Base-by-base conservation (phyloP, 768 basidiomycete species). In the Tephrocybe sp. region DNA sequence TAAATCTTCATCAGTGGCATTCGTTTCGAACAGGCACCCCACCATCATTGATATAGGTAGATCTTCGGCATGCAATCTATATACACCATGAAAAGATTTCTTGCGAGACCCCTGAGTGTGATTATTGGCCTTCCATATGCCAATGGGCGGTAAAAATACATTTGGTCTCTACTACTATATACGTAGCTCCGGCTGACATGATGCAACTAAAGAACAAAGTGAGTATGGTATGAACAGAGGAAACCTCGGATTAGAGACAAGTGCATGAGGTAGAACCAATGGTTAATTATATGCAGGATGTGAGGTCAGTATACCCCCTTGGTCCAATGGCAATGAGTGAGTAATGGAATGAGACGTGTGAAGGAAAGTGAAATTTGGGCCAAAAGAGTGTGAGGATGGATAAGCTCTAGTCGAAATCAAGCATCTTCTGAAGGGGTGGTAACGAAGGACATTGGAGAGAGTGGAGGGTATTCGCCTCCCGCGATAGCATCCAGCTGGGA, bases 401-500 rank as follows among this genome's bases (percentile, higher is more conserved):
- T 55, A 28, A 41, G 30, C 30, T 58, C 54, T 54, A 61, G 43
- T 24, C 24, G 57, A 45, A 15, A 60, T 77, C 72, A 70, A 73
- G 73, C 56, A 72, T 81, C 68, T 72, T 65, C 75, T 61, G 71
- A 59, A 60, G 72, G 68, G 69, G 78, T 66, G 46, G 68, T 70
- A 52, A 57, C 56, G 58, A 90, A 85, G 32, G 86, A 80, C 84
- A 89, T 87, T 15, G 86, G 86, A 34, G 86, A 88, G 38, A 85
- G 67, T n/a, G 86, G 83, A 36, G 84, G 77, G 54, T 75, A 82
- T 64, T 87, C 87, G 49, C 86, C 83, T 54, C 86, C 89, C 46
- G 90, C 91, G 47, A 91, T 84, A 39, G 90, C 92, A 59, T 90
- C 89, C 51, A 93, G 74, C 50, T 89, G 81, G 25, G 90, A 84